Evolutionary conservation across 176 grass and related monocot genomes (phyloP), one percentile per base, ranked within the genome.

Genomic region (Echinochloa phyllopogon): DNA sequence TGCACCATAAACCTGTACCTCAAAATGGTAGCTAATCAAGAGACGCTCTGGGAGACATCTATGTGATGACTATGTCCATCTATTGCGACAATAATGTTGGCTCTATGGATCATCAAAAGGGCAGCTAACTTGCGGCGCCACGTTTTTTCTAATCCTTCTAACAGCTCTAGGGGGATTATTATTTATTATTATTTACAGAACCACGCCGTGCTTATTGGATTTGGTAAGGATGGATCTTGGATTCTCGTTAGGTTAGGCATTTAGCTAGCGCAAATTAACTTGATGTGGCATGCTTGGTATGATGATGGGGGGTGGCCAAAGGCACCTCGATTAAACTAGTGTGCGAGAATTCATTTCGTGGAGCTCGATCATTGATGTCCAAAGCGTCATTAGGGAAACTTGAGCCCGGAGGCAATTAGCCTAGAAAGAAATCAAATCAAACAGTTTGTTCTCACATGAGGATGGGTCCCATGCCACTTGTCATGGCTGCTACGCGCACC

Each of bases 291-390:
- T 52, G 43, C 47, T 66, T 40, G 40, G 29, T 38, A 16, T 15
- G 69, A 80, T 81, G 51, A 76, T 77, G n/a, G 62, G 72, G 77
- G 66, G 66, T 69, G 75, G 84, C 37, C 44, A 82, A 85, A 79
- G 69, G 6, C 20, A 0, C 21, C 69, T 27, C 27, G 52, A 86
- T 66, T 90, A 87, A 86, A 86, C 74, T 75, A 84, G 0, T 3
- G 27, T 74, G 29, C 6, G 17, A 64, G 77, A 20, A 51, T 27
- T 73, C 70, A 20, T 51, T 76, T 83, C 43, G 25, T 76, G 36
- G 84, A 84, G 68, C 72, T 85, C 91, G 85, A 89, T 93, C 57
- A 93, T 95, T 95, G 86, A 86, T 87, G 76, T 83, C 67, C 85
- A 83, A 76, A 74, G 77, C 73, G 62, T 90, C 84, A 88, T 92